phyloP scores from a whole-genome alignment of 306 rosid species.

The Casuarina equisetifolia region DNA sequence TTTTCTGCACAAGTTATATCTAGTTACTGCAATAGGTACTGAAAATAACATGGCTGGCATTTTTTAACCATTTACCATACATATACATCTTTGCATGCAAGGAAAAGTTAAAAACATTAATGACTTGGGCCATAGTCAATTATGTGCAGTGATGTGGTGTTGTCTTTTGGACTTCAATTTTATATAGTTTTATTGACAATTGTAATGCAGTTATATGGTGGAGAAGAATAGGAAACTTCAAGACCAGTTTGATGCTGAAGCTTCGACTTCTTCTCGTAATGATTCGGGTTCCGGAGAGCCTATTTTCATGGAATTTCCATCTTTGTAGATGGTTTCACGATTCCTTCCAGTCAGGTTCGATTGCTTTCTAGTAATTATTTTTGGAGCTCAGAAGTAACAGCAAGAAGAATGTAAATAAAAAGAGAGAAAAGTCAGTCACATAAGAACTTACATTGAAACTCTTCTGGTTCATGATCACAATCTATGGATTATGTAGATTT shows the following conservation, averaged over 20 bases:
- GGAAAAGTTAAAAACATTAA: too few species aligned
- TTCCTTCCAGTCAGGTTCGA: constrained; percentile 80
- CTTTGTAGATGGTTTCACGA: constrained; percentile 89
- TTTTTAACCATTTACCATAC: too few species aligned
- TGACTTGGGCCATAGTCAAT: neutral
- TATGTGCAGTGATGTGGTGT: neutral
- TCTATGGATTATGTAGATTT: neutral
- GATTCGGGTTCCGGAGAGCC: constrained; percentile 42
- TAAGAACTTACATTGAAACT: neutral
- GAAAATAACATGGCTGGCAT: too few species aligned
- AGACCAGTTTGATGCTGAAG: constrained; percentile 65
- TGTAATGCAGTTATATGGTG: constrained; percentile 65
- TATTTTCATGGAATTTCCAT: constrained; percentile 75
- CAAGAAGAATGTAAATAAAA: neutral
- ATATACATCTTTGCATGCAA: too few species aligned
- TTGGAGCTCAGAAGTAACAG: constrained; percentile 4
- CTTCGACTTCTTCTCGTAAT: constrained; percentile 43
- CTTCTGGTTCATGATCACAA: neutral
- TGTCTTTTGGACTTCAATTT: neutral
- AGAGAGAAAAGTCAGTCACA: neutral
- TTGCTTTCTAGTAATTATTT: neutral
- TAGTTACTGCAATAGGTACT: too few species aligned
- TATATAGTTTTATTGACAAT: neutral
- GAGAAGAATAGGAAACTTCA: constrained; percentile 76
- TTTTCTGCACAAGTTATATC: too few species aligned